Evolutionary conservation across 345 rosid species (phyloP), one percentile per base, ranked within the genome.

Genomic region (Gossypium stocksii): DNA sequence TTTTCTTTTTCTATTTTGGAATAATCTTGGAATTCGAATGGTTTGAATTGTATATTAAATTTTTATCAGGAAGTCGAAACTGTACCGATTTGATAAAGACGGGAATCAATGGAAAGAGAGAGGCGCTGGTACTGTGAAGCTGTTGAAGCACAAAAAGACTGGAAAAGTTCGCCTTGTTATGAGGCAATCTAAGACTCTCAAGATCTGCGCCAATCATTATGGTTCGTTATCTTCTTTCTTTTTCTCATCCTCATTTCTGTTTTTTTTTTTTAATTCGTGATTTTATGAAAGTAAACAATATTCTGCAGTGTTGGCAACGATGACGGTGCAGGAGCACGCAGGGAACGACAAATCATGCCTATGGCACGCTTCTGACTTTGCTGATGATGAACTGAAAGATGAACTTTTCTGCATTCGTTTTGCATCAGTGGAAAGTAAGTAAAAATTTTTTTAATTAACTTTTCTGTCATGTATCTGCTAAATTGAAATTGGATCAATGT

Each of bases 121-220:
- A 15, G 57, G 98, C 29, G 93, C 87, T n/a, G 98, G 98, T 46
- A 83, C 88, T 46, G 98, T 94, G 44, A 94, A 89, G 91, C 80
- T 94, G 14, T 81, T 94, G 80, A 92, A 91, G 77, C 98, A 94
- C 75, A 91, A 90, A 67, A 86, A 72, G 45, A 79, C 84, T n/a
- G 90, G 89, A 15, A 94, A 89, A 70, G 93, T 92, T 72, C 89
- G 98, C 64, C 94, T 94, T 16, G 91, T 95, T 73, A 89, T 93
- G 91, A 85, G 97, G 77, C 98, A 94, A 74, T 89, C 94, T 2
- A 95, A 91, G 83, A 95, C 99, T 51, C 88, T 95, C 75, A 95
- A 93, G 91, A 93, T 95, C 94, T 95, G 99, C 65, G 99, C 98
- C 65, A 95, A 95, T 82, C 98, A 95, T 87, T 79, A 88, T 1